A percentile compares a stretch with the other conserved stretches of the same genome.
Conservation (phyloP, 768 basidiomycete species). For the Suillus tomentosus region DNA sequence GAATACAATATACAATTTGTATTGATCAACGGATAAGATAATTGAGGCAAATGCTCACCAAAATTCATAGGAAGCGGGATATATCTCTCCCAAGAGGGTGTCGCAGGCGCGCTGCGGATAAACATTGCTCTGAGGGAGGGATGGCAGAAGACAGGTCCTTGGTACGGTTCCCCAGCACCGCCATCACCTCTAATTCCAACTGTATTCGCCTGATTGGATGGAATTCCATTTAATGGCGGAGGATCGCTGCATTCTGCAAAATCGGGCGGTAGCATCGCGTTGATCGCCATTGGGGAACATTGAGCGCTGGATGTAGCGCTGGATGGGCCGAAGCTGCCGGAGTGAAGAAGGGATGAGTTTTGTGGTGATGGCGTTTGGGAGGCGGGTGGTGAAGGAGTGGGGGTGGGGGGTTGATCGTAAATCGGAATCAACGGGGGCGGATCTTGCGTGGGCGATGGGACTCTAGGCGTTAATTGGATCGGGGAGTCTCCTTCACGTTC, state of each 20-base stretch:
- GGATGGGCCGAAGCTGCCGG: conserved; percentile 10
- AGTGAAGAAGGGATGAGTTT: conserved; percentile 21
- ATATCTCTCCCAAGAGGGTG: conserved; percentile 10
- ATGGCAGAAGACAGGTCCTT: conserved; percentile 8
- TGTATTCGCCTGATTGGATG: conserved; percentile 4
- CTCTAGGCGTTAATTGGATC: conserved; percentile 1
- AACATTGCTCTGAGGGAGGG: conserved; percentile 8
- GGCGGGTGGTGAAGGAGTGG: conserved; percentile 28
- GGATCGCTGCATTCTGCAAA: conserved; percentile 23
- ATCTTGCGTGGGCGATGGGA: conserved; percentile 9
- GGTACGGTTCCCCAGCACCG: conserved; percentile 4
- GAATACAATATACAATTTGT: not conserved
- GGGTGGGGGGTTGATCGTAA: conserved; percentile 26
- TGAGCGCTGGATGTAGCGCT: conserved; percentile 15
- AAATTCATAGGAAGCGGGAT: conserved; percentile 8
- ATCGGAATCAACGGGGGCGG: conserved; percentile 4
- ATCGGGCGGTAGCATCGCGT: conserved; percentile 25
- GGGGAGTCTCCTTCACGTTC: conserved; percentile 2
- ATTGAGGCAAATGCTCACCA: not conserved
- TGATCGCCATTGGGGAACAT: conserved; percentile 27
- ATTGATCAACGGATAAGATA: not conserved
- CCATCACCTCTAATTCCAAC: conserved; percentile 9
- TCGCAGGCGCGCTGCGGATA: conserved; percentile 7
- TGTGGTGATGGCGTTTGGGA: conserved; percentile 32
- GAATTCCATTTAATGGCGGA: conserved; percentile 7